Percentiles rank a stretch among this genome's conserved stretches.
Conservation (phyloP, 73 alveolate species). For the Paramecium primaurelia region DNA sequence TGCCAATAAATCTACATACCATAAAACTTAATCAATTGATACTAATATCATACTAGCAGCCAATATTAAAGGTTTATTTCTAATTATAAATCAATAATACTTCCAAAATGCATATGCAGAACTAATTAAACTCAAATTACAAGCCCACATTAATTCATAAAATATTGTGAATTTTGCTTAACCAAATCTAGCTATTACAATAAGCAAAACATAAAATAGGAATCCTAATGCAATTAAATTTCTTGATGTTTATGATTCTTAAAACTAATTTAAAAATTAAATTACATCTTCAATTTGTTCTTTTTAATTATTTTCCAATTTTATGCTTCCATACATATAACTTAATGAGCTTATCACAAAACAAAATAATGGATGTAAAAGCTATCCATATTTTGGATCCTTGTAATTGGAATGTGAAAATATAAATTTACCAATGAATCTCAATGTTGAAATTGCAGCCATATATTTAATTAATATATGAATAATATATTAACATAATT, state of each 20-base stretch:
- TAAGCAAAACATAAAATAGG: conserved; percentile 14
- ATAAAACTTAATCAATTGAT: conserved; percentile 57
- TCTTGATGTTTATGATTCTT: conserved; percentile 6
- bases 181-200: conserved; percentile 7
- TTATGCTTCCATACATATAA: background rate
- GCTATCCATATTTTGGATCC: background rate
- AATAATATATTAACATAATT: background rate
- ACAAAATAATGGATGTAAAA: background rate
- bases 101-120: conserved; percentile 51
- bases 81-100: background rate
- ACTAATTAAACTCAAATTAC: conserved; percentile 49
- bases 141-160: conserved; percentile 63
- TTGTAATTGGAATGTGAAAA: background rate
- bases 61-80: conserved; percentile 43
- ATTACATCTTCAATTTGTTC: background rate
- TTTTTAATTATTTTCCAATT: background rate
- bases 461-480: background rate
- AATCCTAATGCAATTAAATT: background rate
- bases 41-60: conserved; percentile 56
- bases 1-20: conserved; percentile 55
- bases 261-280: conserved; percentile 1
- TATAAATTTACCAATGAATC: background rate
- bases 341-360: background rate
- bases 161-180: conserved; percentile 35
- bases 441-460: conserved; percentile 37